phyloP scores from a whole-genome alignment of 2,329 filamentous ascomycete species.

The Sclerotinia spermophila region DNA sequence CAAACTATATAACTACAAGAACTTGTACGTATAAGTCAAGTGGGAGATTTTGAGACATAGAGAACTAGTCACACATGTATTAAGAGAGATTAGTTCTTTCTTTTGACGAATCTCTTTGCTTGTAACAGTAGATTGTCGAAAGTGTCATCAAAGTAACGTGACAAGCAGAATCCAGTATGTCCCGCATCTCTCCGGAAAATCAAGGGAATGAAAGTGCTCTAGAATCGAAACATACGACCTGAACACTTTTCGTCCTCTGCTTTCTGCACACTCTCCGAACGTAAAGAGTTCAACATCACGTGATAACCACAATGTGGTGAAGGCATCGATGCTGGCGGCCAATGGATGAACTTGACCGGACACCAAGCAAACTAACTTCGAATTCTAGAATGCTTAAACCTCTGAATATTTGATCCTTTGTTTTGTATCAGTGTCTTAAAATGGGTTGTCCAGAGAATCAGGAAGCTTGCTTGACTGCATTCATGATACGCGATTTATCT shows the following conservation, averaged over 20 bases:
- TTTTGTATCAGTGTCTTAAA: not conserved
- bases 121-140: not conserved
- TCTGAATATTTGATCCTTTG: not conserved
- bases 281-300: not conserved
- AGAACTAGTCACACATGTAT: not conserved
- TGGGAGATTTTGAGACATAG: accelerated
- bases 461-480: not conserved
- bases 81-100: not conserved
- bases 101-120: not conserved
- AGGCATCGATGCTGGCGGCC: not conserved
- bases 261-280: not conserved
- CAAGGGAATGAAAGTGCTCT: not conserved
- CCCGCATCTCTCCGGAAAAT: not conserved
- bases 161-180: not conserved
- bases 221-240: not conserved
- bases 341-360: not conserved
- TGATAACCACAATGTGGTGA: not conserved
- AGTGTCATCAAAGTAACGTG: not conserved
- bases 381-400: not conserved
- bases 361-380: not conserved
- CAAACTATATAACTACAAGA: not conserved
- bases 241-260: not conserved
- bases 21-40: too few relatives aligned
- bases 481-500: not conserved
- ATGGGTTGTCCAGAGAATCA: not conserved